These are phyloP conservation scores for Solanum boliviense DNA, from an alignment of 257 asterid species.

Conservation along the genomic window DNA sequence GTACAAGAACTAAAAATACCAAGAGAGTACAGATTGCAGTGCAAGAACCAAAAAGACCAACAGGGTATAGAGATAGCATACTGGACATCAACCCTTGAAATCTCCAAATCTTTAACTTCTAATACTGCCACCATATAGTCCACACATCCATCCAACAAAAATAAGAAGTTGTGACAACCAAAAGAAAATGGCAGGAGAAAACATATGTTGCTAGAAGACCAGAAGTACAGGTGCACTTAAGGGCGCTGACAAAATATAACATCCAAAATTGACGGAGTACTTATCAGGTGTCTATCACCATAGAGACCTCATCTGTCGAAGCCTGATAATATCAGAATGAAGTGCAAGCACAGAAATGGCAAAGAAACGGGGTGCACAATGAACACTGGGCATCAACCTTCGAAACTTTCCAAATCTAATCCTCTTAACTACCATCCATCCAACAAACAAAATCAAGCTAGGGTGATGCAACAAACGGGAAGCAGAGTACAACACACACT, in stretches of 20 bases:
- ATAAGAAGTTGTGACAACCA: not conserved
- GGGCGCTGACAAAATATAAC: not conserved
- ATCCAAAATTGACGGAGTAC: not conserved
- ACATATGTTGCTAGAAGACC: not conserved
- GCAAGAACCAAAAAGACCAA: not conserved
- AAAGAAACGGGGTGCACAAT: not conserved
- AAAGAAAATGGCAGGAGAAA: not conserved
- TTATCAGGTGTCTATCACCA: not conserved
- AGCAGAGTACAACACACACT: not conserved
- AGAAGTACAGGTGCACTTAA: not conserved
- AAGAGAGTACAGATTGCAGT: not conserved
- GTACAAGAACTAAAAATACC: too few species aligned
- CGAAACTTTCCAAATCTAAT: not conserved
- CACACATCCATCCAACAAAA: not conserved
- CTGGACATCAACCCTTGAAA: not conserved
- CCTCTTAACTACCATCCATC: not conserved
- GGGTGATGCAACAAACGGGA: not conserved
- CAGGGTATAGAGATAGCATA: not conserved
- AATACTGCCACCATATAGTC: not conserved
- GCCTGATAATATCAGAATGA: not conserved
- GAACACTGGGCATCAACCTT: not conserved
- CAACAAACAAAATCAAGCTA: not conserved
- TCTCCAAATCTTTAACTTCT: not conserved
- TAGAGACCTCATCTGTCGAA: not conserved
- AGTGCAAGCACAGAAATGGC: not conserved